phyloP scores from a whole-genome alignment of 345 rosid species.

The Populus davidiana region DNA sequence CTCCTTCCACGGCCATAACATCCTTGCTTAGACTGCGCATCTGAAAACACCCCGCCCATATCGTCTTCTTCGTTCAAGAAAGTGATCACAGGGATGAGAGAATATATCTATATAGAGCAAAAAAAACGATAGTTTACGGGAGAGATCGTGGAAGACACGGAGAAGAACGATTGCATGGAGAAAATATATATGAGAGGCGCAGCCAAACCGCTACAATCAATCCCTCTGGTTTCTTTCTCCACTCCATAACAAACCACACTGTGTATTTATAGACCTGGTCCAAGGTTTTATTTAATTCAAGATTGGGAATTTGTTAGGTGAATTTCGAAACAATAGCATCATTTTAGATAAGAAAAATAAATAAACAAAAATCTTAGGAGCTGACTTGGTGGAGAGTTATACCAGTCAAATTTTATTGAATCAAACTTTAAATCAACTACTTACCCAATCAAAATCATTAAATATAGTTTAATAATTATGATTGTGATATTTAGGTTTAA shows the following conservation, averaged over 20 bases:
- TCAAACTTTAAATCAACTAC: no score
- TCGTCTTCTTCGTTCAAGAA: slow-evolving; percentile 2
- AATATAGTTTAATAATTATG: no score
- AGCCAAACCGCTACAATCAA: not conserved
- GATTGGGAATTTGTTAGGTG: no score
- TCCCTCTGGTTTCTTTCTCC: not conserved
- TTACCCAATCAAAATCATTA: no score
- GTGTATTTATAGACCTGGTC: no score
- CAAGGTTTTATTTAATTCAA: no score
- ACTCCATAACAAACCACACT: not conserved
- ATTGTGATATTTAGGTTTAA: accelerated
- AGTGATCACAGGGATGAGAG: not conserved
- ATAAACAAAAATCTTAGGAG: no score
- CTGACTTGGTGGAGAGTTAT: no score
- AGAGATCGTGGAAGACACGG: not conserved
- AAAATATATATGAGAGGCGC: not conserved
- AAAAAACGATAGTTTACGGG: not conserved
- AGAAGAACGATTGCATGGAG: not conserved
- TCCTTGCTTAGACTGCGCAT: not conserved
- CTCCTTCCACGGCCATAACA: not conserved
- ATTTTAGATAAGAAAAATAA: no score
- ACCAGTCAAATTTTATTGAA: no score
- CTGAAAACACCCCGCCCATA: slow-evolving; percentile 9
- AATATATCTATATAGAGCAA: not conserved
- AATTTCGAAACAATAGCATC: no score